These are phyloP conservation scores for Dictyostelium purpureum DNA, from an alignment of 78 protist genomes.

Conservation along the genomic window DNA sequence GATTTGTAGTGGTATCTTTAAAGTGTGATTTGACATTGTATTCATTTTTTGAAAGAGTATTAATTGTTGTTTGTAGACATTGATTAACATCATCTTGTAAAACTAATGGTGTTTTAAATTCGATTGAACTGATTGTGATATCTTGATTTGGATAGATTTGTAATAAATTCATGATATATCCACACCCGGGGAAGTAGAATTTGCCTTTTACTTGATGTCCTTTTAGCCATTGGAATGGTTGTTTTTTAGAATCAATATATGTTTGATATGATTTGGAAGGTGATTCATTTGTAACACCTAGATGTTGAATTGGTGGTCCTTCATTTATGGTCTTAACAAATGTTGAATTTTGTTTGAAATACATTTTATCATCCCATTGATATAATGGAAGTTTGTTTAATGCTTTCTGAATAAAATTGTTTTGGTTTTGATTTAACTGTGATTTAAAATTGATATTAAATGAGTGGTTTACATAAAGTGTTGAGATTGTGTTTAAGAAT, in stretches of 20 bases:
- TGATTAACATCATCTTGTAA: background rate
- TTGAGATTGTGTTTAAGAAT: background rate
- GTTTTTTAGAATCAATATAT: background rate
- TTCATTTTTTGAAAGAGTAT: background rate
- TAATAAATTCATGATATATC: conserved; percentile 13
- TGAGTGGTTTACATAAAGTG: background rate
- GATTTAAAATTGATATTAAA: background rate
- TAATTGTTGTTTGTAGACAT: background rate
- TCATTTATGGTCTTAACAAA: background rate
- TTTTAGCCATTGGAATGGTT: conserved; percentile 16
- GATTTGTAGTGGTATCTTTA: background rate
- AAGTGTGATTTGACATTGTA: background rate
- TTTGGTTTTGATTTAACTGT: background rate
- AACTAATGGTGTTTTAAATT: conserved; percentile 13
- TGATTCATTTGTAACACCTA: background rate
- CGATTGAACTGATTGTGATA: background rate
- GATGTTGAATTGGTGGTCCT: background rate
- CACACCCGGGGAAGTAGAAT: conserved; percentile 25
- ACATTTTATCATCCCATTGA: conserved; percentile 8
- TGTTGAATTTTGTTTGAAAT: background rate
- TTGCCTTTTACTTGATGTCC: conserved; percentile 14
- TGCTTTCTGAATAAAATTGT: background rate
- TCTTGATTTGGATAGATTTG: background rate
- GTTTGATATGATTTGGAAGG: background rate
- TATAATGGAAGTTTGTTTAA: conserved; percentile 10